These are phyloP conservation scores for Panus rudis DNA, from an alignment of 768 basidiomycete genomes.

Conservation along the genomic window DNA sequence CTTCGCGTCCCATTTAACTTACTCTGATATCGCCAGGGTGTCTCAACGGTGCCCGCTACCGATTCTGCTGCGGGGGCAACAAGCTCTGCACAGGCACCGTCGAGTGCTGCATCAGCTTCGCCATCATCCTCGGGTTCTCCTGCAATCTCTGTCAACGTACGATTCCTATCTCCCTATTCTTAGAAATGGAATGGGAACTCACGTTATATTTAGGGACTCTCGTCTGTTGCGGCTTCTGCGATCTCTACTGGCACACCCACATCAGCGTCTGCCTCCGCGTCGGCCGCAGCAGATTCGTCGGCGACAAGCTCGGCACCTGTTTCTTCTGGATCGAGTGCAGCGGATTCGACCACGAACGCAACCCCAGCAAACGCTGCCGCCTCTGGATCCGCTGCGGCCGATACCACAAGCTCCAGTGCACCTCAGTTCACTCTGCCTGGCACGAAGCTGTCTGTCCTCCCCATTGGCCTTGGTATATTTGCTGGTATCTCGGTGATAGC, in stretches of 20 bases:
- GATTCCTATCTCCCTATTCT: not conserved
- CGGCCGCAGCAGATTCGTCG: conserved; percentile 7
- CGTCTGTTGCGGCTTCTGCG: not conserved
- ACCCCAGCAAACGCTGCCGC: conserved; percentile 28
- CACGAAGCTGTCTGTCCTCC: conserved; percentile 65
- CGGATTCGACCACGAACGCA: conserved; percentile 23
- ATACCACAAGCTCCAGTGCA: conserved; percentile 21
- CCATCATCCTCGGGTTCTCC: conserved; percentile 1
- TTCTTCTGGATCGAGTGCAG: conserved; percentile 20
- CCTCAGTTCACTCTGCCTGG: conserved; percentile 62
- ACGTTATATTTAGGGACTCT: not conserved
- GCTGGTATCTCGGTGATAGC: conserved; percentile 83
- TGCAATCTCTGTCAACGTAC: conserved; percentile 3
- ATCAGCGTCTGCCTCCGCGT: conserved; percentile 14
- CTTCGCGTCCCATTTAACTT: no score
- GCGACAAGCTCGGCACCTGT: conserved; percentile 8
- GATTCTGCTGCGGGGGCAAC: not conserved
- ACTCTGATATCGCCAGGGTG: not conserved
- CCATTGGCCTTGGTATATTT: conserved; percentile 78
- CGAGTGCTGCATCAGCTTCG: not conserved
- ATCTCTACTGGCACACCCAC: conserved; percentile 9
- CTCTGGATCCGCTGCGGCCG: conserved; percentile 27
- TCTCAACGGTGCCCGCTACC: not conserved
- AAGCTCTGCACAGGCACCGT: not conserved
- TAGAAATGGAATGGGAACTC: not conserved